Conservation (phyloP, 2,329 filamentous ascomycete genomes). For the Diaporthe capsici region DNA sequence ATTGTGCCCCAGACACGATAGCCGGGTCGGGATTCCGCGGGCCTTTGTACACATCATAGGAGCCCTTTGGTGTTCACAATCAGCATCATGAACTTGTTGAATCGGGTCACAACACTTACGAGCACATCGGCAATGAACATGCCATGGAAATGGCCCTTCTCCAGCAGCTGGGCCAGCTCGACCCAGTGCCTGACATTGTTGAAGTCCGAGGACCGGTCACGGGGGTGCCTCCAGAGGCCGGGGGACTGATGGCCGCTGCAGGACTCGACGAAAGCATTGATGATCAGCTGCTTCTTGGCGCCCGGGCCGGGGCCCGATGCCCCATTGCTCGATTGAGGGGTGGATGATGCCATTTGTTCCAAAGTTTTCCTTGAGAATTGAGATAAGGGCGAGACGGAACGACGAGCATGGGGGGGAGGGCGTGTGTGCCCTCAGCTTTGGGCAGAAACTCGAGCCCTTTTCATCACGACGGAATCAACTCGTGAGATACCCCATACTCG, state of each 20-base stretch:
- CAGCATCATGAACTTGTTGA: neutral
- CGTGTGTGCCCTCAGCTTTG: neutral
- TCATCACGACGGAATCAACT: constrained; percentile 12
- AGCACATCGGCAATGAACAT: constrained; percentile 57
- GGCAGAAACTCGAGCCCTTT: constrained; percentile 12
- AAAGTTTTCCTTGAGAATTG: no score
- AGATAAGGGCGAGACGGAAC: neutral
- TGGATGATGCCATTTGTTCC: constrained; percentile 38
- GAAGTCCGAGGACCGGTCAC: constrained; percentile 44
- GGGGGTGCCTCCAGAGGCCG: constrained; percentile 41
- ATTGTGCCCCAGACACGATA: constrained; percentile 75
- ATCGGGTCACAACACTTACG: neutral
- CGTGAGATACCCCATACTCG: no score
- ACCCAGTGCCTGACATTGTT: constrained; percentile 50
- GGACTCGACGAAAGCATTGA: constrained; percentile 58
- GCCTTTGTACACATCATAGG: constrained; percentile 79
- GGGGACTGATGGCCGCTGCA: constrained; percentile 40
- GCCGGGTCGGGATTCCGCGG: constrained; percentile 70
- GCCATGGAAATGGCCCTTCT: constrained; percentile 55
- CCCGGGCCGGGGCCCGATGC: constrained; percentile 3
- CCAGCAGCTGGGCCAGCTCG: constrained; percentile 53
- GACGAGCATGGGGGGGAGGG: neutral
- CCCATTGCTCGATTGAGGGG: neutral
- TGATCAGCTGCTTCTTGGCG: constrained; percentile 56
- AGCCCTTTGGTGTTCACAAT: constrained; percentile 54